A percentile compares a stretch with the other conserved stretches of the same genome.
These are phyloP conservation scores for Eucalyptus pauciflora DNA, from an alignment of 345 rosid species.

Conservation along the genomic window DNA sequence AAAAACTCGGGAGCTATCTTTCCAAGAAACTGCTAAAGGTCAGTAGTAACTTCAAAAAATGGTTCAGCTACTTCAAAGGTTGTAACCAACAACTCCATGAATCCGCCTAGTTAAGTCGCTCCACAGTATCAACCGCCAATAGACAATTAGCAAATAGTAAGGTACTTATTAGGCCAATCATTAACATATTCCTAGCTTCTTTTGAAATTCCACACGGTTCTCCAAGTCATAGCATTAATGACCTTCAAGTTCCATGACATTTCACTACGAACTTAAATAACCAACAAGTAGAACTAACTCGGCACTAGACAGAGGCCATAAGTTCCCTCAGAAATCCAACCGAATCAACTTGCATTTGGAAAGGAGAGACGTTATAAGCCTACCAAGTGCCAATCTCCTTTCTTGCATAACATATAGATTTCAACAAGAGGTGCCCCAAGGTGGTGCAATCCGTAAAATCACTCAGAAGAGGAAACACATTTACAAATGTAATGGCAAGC, in stretches of 20 bases:
- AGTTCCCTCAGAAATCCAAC: not conserved
- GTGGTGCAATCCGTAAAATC: not conserved
- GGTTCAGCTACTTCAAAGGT: not conserved
- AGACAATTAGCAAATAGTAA: not conserved
- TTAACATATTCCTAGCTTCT: not conserved
- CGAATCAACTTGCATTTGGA: not conserved
- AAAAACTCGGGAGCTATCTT: not conserved
- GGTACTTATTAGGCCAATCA: not conserved
- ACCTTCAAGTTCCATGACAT: not conserved
- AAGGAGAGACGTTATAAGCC: accelerated
- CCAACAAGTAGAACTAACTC: not conserved
- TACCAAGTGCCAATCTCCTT: not conserved
- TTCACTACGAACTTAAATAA: not conserved
- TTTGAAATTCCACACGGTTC: not conserved
- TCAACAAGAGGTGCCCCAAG: not conserved
- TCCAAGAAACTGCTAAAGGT: not conserved
- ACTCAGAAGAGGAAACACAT: not conserved
- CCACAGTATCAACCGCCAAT: not conserved
- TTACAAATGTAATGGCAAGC: not conserved
- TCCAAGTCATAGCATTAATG: not conserved
- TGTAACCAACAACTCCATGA: not conserved
- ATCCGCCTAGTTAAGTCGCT: not conserved
- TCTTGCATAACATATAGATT: not conserved
- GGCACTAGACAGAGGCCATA: not conserved
- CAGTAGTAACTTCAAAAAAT: not conserved